phyloP scores from a whole-genome alignment of 495 filamentous ascomycete species.

The Elaphomyces granulatus region DNA sequence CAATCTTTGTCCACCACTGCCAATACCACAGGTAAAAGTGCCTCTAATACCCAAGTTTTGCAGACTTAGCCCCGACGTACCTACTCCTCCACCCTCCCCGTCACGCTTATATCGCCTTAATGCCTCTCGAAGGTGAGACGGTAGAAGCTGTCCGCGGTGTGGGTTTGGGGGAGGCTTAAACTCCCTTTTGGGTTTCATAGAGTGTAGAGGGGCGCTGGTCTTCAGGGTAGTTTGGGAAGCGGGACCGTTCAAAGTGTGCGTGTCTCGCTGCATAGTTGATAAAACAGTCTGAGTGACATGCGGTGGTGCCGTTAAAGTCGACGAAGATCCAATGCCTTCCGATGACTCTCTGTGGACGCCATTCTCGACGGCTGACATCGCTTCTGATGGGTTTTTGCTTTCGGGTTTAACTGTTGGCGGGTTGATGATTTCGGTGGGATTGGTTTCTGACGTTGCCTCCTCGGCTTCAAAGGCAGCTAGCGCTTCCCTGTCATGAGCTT shows the following conservation, averaged over 20 bases:
- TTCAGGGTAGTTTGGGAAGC: neutral
- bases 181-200: constrained; percentile 9
- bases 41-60: constrained; percentile 54
- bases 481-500: constrained; percentile 30
- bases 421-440: constrained; percentile 3
- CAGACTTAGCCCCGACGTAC: constrained; percentile 56
- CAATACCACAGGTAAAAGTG: constrained; percentile 39
- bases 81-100: constrained; percentile 50
- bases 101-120: constrained; percentile 56
- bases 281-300: constrained; percentile 1
- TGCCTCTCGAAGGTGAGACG: constrained; percentile 72
- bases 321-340: neutral
- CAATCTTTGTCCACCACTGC: constrained; percentile 42
- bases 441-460: constrained; percentile 20
- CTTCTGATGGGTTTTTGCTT: constrained; percentile 2
- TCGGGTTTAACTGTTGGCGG: constrained; percentile 1
- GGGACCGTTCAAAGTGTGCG: neutral
- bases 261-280: neutral
- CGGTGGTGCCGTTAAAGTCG: neutral
- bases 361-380: constrained; percentile 1
- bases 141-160: constrained; percentile 56
- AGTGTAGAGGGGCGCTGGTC: neutral
- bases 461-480: constrained; percentile 20
- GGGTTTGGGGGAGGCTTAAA: constrained; percentile 29
- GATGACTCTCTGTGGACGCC: constrained; percentile 5